Base-by-base conservation (phyloP, 1,284 basidiomycete species). In the Pseudozyma sp. region DNA sequence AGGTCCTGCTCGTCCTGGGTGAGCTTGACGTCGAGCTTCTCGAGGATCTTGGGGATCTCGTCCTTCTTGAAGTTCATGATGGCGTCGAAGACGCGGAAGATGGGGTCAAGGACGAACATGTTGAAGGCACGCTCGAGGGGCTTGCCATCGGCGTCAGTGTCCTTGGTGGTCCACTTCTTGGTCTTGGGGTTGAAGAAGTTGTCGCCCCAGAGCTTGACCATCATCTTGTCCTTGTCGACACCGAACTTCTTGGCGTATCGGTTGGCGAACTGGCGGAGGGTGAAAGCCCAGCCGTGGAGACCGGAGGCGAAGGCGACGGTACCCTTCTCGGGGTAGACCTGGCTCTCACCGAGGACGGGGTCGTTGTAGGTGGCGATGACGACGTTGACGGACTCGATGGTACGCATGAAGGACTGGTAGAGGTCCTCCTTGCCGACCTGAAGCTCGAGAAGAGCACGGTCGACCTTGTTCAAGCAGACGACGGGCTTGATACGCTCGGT, bases 21-120 rank as follows among this genome's bases (percentile, higher is more conserved):
- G 78, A 99, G 92, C 86, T 92, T 93, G 86, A 99, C 87, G 37
- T 97, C 96, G 84, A 99, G 94, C 88, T 99, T 99, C 67, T 98
- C 94, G 81, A 97, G 91, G 88, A 99, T 94, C 77, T 89, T 82
- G 71, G 85, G 86, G 81, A 94, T 90, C 78, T 90, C 87, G 66
- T 97, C 96, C 89, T 97, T 99, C 89, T 99, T 97, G 90, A 92
- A 97, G 90, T 99, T 97, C 95, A 98, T 99, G 87, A 98, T 93
- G 80, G 93, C 91, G 83, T 97, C 95, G 87, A 99, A 99, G 86
- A 99, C 91, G 86, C 91, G 93, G 91, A 93, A 99, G 88, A 99
- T 99, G 78, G 97, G 97, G 88, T 99, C 97, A 80, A 99, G 92
- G 71, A 99, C 94, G 87, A 99, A 99, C 85, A 86, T 86, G 85